Evolutionary conservation across 1,284 basidiomycete genomes (phyloP).

Genomic region (Cryptococcus sp.): DNA sequence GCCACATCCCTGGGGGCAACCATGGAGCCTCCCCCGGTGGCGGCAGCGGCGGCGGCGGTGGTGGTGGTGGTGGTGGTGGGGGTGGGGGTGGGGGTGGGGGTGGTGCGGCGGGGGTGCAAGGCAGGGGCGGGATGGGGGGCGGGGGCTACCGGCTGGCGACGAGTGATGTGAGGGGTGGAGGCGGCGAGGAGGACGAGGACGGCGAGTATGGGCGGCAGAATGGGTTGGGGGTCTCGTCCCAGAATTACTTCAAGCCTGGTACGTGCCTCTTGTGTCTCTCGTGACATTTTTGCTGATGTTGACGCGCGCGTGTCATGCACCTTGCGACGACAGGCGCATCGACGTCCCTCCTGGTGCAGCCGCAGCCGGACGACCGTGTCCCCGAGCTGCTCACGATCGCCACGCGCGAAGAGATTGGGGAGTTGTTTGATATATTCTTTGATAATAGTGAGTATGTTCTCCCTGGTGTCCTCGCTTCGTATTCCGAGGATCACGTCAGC

Average conservation of each 20-base stretch:
- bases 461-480: background rate
- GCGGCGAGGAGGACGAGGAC: slow-evolving; percentile 19
- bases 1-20: background rate
- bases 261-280: too few relatives aligned
- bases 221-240: slow-evolving; percentile 64
- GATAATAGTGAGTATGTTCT: slow-evolving; percentile 35
- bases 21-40: too few relatives aligned
- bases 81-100: slow-evolving; percentile 10
- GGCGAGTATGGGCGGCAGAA: slow-evolving; percentile 9
- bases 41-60: too few relatives aligned
- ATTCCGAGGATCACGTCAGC: background rate
- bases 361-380: slow-evolving; percentile 22
- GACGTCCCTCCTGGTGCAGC: slow-evolving; percentile 30
- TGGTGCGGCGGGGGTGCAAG: too few relatives aligned
- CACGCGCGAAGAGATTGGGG: slow-evolving; percentile 75
- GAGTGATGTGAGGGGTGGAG: slow-evolving; percentile 37
- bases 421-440: slow-evolving; percentile 85
- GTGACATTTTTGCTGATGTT: too few relatives aligned
- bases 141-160: slow-evolving; percentile 30
- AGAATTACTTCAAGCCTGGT: slow-evolving; percentile 93
- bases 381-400: slow-evolving; percentile 87
- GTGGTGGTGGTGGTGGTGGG: too few relatives aligned
- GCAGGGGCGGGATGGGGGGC: background rate
- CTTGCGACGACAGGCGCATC: too few relatives aligned
- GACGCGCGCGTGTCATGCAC: too few relatives aligned